phyloP scores from a whole-genome alignment of 2,329 filamentous ascomycete genomes.

The Botrytis medusae region DNA sequence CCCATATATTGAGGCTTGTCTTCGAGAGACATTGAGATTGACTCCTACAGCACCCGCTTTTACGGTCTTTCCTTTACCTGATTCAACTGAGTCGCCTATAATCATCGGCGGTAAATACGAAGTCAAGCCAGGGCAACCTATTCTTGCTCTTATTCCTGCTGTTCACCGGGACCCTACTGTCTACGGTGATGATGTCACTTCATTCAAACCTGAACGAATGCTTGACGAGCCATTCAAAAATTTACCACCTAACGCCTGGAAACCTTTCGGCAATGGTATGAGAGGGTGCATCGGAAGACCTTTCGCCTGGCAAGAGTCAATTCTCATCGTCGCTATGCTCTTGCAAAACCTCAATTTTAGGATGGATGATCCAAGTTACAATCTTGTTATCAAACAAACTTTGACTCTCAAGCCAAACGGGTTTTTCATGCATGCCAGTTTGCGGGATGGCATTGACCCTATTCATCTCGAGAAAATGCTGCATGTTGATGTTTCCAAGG shows the following conservation, averaged over 20 bases:
- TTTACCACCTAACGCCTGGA: constrained; percentile 64
- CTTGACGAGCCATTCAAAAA: constrained; percentile 66
- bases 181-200: constrained; percentile 62
- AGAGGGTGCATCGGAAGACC: constrained; percentile 71
- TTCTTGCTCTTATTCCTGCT: constrained; percentile 34
- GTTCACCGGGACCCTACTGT: constrained; percentile 62
- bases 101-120: constrained; percentile 43
- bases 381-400: constrained; percentile 54
- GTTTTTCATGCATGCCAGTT: constrained; percentile 60
- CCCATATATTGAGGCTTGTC: constrained; percentile 63
- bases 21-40: constrained; percentile 67
- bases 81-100: constrained; percentile 33
- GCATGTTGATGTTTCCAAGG: constrained; percentile 22
- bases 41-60: constrained; percentile 43
- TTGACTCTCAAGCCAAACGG: constrained; percentile 64
- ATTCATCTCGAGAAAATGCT: constrained; percentile 45
- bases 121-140: constrained; percentile 50
- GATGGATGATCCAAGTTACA: constrained; percentile 60
- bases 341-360: constrained; percentile 72
- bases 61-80: constrained; percentile 46
- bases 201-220: constrained; percentile 73
- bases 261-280: constrained; percentile 73
- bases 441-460: constrained; percentile 47
- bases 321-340: constrained; percentile 61
- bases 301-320: constrained; percentile 73